These are phyloP conservation scores for Pleurotus eryngii DNA, from an alignment of 768 basidiomycete genomes.

Conservation along the genomic window DNA sequence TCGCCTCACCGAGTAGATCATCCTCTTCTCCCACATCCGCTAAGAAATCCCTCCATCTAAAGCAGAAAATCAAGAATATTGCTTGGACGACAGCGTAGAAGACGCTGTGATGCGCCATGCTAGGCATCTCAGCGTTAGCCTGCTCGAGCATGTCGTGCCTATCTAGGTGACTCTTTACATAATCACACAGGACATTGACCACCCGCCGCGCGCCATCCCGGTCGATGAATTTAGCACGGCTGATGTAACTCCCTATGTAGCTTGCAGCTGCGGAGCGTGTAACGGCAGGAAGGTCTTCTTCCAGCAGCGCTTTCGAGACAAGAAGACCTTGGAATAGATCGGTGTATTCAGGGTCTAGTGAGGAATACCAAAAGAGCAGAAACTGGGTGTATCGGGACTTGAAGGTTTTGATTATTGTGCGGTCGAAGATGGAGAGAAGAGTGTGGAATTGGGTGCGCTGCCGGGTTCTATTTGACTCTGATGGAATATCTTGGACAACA, in stretches of 20 bases:
- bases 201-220: constrained; percentile 70
- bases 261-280: constrained; percentile 91
- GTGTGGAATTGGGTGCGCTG: constrained; percentile 74
- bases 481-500: constrained; percentile 6
- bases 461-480: constrained; percentile 25
- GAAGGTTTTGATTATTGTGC: constrained; percentile 91
- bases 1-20: constrained; percentile 26
- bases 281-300: constrained; percentile 47
- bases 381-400: constrained; percentile 98
- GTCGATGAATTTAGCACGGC: constrained; percentile 84
- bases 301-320: constrained; percentile 84
- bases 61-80: constrained; percentile 95
- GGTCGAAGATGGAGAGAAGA: constrained; percentile 90
- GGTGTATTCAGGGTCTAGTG: constrained; percentile 82
- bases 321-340: constrained; percentile 94
- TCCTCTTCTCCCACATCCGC: constrained; percentile 57
- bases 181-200: constrained; percentile 82
- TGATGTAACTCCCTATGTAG: constrained; percentile 91
- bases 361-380: constrained; percentile 92
- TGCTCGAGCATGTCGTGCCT: constrained; percentile 46
- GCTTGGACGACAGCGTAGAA: constrained; percentile 94
- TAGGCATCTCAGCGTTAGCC: constrained; percentile 27
- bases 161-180: constrained; percentile 74
- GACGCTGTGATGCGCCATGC: constrained; percentile 51
- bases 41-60: constrained; percentile 88